Base-by-base conservation (phyloP, 345 rosid genomes). In the Camelina neglecta region DNA sequence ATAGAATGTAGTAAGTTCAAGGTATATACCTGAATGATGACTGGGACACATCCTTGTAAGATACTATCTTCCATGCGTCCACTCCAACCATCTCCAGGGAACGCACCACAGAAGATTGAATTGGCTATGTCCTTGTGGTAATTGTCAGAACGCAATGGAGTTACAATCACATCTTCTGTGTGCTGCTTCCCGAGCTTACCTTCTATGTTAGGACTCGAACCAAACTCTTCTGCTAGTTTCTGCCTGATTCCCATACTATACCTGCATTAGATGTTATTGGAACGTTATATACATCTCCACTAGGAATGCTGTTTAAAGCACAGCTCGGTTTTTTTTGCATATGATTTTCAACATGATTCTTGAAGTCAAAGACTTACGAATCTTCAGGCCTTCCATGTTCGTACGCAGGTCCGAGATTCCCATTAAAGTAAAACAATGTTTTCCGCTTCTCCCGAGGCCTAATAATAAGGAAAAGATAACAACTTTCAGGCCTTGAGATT, bases 41-140 rank as follows among this genome's bases (percentile, higher is more conserved):
- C 97, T 26, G 99, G 97, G 74, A 95, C 89, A 81, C 99, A 92
- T 42, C 99, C 99, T 73, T 95, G 99, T 84, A 92, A 81, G 79
- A 92, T 60, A 65, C 99, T 92, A 79, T 92, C 99, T 89, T 95
- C 99, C 97, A 92, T 90, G 11, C 97, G 93, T 62, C 99, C 97
- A 85, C 99, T 95, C 99, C 97, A 95, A 60, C 99, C 99, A 85
- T 95, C 99, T 77, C 99, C 99, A 60, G 99, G 99, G 74, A 95
- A 75, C 8, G 86, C 99, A 36, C 97, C 99, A 66, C 99, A 92
- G 74, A 95, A 95, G 70, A 88, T 44, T 66, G 99, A 95, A 79
- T 79, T 85, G 24, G 97, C 92, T 73, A 95, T 74, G 71, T 82
- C 97, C 62, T 71, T 81, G 6, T 86, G 93, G 83, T 95, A 92